Percentiles rank a stretch among this genome's conserved stretches.
Evolutionary conservation across 768 basidiomycete species (phyloP).

Genomic region (Termitomyces sp.): DNA sequence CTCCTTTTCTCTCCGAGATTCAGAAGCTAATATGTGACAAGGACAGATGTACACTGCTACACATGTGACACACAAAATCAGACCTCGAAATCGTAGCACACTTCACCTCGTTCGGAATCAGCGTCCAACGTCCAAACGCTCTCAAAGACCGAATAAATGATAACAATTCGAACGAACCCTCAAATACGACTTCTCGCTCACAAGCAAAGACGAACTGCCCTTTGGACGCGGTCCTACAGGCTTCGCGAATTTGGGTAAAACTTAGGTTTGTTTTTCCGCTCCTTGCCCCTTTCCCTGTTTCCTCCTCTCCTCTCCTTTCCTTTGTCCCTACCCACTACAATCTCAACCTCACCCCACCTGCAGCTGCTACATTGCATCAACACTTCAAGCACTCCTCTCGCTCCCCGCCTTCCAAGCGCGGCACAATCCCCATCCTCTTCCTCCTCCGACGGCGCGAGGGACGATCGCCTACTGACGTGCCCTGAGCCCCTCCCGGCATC

Average conservation of each 20-base stretch:
- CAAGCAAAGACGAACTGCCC: constrained; percentile 82
- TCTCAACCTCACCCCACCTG: too few relatives aligned
- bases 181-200: constrained; percentile 94
- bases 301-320: too few relatives aligned
- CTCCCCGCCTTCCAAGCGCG: constrained; percentile 73
- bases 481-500: constrained; percentile 67
- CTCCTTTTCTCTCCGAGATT: background rate
- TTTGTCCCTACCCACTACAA: background rate
- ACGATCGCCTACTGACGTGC: constrained; percentile 65
- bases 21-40: background rate
- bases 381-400: constrained; percentile 83
- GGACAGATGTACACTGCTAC: constrained; percentile 90
- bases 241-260: constrained; percentile 90
- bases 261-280: constrained; percentile 43
- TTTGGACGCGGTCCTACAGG: constrained; percentile 91
- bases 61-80: constrained; percentile 73
- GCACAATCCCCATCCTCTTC: constrained; percentile 43
- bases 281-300: background rate
- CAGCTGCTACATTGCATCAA: constrained; percentile 97
- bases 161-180: too few relatives aligned
- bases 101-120: constrained; percentile 52
- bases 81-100: constrained; percentile 77
- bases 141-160: too few relatives aligned
- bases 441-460: background rate
- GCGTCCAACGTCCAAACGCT: too few relatives aligned